Evolutionary conservation across 768 basidiomycete genomes (phyloP), one percentile per base, ranked within the genome.

Genomic region (Punctularia strigosozonata): DNA sequence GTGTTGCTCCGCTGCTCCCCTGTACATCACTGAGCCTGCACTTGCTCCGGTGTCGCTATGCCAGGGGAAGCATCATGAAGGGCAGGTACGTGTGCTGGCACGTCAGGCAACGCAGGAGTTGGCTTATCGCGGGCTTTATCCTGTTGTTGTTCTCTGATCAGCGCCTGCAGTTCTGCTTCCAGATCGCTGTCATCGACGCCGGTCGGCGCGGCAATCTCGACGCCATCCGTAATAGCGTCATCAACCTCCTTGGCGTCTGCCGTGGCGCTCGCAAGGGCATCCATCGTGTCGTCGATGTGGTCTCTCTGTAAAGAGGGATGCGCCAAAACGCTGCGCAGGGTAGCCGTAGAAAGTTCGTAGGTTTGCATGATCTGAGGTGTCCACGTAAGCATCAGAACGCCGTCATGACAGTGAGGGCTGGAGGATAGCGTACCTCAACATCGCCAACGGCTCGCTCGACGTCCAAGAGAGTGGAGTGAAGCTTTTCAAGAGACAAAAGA

Each of bases 371-470:
- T 84, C 88, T 91, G 46, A 41, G 36, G 6, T 31, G 38, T 15
- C 1, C 21, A 34, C 3, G 5, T 21, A 39, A 37, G 26, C 15
- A n/a, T n/a, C n/a, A 3, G 15, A 18, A n/a, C 17, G 6, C 7
- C 10, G 22, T 30, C 25, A 19, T 4, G 36, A 4, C 17, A 10
- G 31, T 20, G 14, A 17, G 10, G n/a, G 30, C 31, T 31, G 38
- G 13, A 13, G 41, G n/a, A 7, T 15, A 20, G 52, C 62, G 31
- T 52, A 91, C 91, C 66, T 89, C 80, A 8, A 91, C 68, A 56
- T 97, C 85, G 3, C 80, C 81, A 21, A 85, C 85, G n/a, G 91
- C 86, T 3, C 78, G 73, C 59, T 98, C 89, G 4, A 97, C 87
- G 32, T 75, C 71, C 32, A 87, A 62, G 25, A 95, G 56, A 0